Base-by-base conservation (phyloP, 495 filamentous ascomycete genomes). In the Xylaria venustula region DNA sequence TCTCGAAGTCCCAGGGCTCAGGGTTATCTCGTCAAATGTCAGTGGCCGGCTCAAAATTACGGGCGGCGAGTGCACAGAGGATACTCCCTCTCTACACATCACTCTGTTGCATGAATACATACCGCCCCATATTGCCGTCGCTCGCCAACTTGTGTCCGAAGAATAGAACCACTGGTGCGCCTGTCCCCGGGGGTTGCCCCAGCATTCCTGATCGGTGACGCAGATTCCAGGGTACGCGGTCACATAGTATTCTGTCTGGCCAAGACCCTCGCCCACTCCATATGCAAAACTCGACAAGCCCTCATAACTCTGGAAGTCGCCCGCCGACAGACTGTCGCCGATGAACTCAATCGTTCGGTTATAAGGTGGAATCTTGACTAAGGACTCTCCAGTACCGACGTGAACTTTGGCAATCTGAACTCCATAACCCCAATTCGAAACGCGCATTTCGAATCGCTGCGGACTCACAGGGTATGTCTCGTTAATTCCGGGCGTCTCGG, bases 381-480 rank as follows among this genome's bases (percentile, higher is more conserved):
- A 69, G 23, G 73, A 72, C 22, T 78, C 77, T 4, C 75, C 77
- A 4, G 71, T 62, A 2, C 73, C 77, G 1, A 86, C 77, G 46
- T 87, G 84, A 0, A 87, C 80, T 9, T 75, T 71, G 19, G 74
- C 70, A 40, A 89, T 80, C 65, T 89, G 86, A 11, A 88, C 77
- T 47, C 86, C 86, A 62, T 81, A 82, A 11, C 79, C 86, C 87
- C 86, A 89, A 61, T 89, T 89, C 1, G 87, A 85, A 11, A 88
- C 86, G 67, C 77, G 67, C 51, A 81, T 73, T 61, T 87, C 83
- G 54, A 86, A 83, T 0, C 74, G 79, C 15, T 72, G 73, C 0
- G 77, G 79, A 48, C 58, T 74, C 20, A 79, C 60, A 0, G 77
- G 77, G 4, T 63, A 71, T 0, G 71, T 77, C 57, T 75, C 59